Evolutionary conservation across 495 filamentous ascomycete species (phyloP), one percentile per base, ranked within the genome.

Genomic region (Parathielavia hyrcaniae): DNA sequence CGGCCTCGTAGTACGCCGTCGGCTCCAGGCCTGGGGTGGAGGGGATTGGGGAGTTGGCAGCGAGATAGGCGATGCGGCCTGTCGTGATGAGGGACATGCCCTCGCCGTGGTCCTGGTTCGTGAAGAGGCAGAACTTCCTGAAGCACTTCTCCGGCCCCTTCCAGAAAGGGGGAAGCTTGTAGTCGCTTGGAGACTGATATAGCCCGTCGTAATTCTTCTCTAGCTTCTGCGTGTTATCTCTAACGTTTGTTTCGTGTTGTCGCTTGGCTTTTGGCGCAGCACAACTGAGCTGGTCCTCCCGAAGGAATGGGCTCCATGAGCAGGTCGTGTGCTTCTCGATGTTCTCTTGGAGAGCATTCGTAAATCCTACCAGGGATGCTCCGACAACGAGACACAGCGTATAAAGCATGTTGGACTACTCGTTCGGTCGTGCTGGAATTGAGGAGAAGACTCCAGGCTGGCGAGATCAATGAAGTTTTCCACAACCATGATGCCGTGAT

Each of bases 91-190:
- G 57, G 2, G 64, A 65, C 17, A 71, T 57, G 32, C 73, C 73
- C 39, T 67, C 65, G 35, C 63, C 59, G 19, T 64, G 48, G 8
- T 48, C 19, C 9, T 32, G 54, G 53, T 71, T 72, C 45, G 59
- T 61, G 50, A 62, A 77, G 10, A 73, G 53, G 51, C 75, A 76
- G 43, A 68, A 70, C 2, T 68, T 63, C 19, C 64, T 64, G n/a
- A 69, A 53, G 48, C 75, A 76, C 38, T 72, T 50, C 16, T 64
- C 57, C 8, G 73, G 72, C 0, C 71, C 73, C 12, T 65, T 30
- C 75, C 75, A 76, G 20, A 41, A 34, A 0, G 45, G 9, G 11
- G 57, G 57, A 12, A 60, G 40, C 3, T 20, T 14, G 22, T 61
- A 52, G 10, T 41, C 23, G n/a, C 7, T 5, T 0, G 32, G 26